phyloP scores from a whole-genome alignment of 2,329 filamentous ascomycete species.

The Pseudogymnoascus verrucosus region DNA sequence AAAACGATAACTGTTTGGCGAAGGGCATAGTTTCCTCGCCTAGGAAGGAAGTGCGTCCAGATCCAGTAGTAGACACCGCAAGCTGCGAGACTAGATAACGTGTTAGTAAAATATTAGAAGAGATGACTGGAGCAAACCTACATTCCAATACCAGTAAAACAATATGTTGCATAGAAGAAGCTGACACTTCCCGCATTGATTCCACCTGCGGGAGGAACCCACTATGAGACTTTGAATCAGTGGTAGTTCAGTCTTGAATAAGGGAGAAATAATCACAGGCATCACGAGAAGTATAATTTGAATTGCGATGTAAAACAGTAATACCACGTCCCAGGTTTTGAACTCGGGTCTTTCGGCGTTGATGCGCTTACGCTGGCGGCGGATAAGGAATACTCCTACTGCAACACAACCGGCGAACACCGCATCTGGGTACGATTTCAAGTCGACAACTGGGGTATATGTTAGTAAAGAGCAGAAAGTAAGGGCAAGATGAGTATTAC shows the following conservation, averaged over 20 bases:
- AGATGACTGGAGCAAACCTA: slow-evolving; percentile 34
- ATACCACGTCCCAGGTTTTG: slow-evolving; percentile 47
- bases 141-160: slow-evolving; percentile 55
- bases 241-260: background rate
- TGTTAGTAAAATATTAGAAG: background rate
- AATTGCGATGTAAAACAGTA: slow-evolving; percentile 52
- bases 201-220: slow-evolving; percentile 58
- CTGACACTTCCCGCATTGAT: slow-evolving; percentile 55
- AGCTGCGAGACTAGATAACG: slow-evolving; percentile 34
- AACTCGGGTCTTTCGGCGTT: slow-evolving; percentile 44
- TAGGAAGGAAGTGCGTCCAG: slow-evolving; percentile 51
- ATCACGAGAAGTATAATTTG: slow-evolving; percentile 58
- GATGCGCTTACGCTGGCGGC: slow-evolving; percentile 44
- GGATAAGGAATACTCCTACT: slow-evolving; percentile 49
- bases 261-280: slow-evolving; percentile 32
- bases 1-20: slow-evolving; percentile 46
- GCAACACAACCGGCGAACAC: slow-evolving; percentile 51
- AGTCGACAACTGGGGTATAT: slow-evolving; percentile 42
- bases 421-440: slow-evolving; percentile 49
- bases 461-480: slow-evolving; percentile 8
- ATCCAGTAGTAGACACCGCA: slow-evolving; percentile 50
- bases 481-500: slow-evolving; percentile 25
- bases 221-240: slow-evolving; percentile 25
- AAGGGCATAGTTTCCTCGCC: slow-evolving; percentile 43
- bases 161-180: slow-evolving; percentile 68